A percentile compares a stretch with the other conserved stretches of the same genome.
phyloP scores from a whole-genome alignment of 768 basidiomycete species.

The Podaxis sp. region DNA sequence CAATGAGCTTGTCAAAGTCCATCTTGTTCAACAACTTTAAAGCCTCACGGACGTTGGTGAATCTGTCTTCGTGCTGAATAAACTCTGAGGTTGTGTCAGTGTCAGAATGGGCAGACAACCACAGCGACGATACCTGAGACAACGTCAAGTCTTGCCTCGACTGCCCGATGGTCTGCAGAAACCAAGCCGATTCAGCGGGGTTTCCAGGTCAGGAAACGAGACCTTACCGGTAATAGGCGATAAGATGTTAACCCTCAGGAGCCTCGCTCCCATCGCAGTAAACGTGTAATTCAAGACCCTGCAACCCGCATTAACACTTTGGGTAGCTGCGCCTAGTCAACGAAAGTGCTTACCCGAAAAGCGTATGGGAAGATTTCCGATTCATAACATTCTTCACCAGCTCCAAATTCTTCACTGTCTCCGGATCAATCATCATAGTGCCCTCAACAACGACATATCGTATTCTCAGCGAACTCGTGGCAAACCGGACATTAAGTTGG shows the following conservation, averaged over 20 bases:
- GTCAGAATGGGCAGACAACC: no score
- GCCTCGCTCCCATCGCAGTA: conserved; percentile 87
- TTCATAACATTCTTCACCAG: conserved; percentile 74
- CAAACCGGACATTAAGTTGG: conserved; percentile 69
- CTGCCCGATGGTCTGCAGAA: conserved; percentile 51
- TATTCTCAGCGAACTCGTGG: conserved; percentile 68
- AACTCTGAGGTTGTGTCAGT: conserved; percentile 49
- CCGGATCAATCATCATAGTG: conserved; percentile 92
- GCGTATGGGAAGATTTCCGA: conserved; percentile 69
- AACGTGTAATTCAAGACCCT: conserved; percentile 79
- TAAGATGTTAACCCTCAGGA: conserved; percentile 77
- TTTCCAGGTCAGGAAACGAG: background rate
- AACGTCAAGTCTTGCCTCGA: conserved; percentile 82
- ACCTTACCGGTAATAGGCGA: conserved; percentile 71
- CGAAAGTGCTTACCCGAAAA: conserved; percentile 64
- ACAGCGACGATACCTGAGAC: conserved; percentile 61
- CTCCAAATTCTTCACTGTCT: conserved; percentile 87
- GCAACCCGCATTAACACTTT: conserved; percentile 1
- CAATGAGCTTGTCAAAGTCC: conserved; percentile 88
- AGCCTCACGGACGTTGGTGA: conserved; percentile 64
- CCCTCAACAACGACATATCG: conserved; percentile 81
- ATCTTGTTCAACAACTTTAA: conserved; percentile 73
- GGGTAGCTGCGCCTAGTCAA: background rate
- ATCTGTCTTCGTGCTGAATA: conserved; percentile 72
- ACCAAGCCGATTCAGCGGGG: background rate